phyloP scores from a whole-genome alignment of 352 stramenopile species.

The Phytophthora uliginosa region DNA sequence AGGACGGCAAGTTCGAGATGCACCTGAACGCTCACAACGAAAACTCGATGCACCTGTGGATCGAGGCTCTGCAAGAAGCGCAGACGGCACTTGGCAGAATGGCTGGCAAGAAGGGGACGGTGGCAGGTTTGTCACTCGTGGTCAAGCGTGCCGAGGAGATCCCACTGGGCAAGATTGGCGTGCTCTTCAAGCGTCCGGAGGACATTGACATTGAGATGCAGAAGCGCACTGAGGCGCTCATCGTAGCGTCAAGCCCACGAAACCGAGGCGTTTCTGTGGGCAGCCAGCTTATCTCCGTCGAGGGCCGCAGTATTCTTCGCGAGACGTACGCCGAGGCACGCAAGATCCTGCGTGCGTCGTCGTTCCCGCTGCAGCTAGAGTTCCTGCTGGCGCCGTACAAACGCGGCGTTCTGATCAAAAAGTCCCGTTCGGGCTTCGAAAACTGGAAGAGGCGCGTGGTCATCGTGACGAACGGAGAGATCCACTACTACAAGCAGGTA shows the following conservation, averaged over 20 bases:
- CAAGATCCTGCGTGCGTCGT: constrained; percentile 56
- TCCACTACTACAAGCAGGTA: constrained; percentile 88
- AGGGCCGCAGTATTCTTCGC: constrained; percentile 68
- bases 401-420: constrained; percentile 83
- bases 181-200: constrained; percentile 66
- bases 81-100: constrained; percentile 66
- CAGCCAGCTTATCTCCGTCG: constrained; percentile 80
- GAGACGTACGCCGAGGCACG: constrained; percentile 69
- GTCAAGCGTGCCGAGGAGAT: constrained; percentile 86
- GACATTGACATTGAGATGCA: constrained; percentile 83
- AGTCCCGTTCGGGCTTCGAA: constrained; percentile 87
- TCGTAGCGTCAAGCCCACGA: constrained; percentile 67
- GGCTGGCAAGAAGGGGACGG: constrained; percentile 58
- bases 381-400: constrained; percentile 90
- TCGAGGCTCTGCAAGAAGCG: constrained; percentile 85
- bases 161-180: constrained; percentile 68
- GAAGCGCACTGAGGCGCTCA: constrained; percentile 76
- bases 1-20: constrained; percentile 87
- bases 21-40: constrained; percentile 88
- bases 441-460: constrained; percentile 90
- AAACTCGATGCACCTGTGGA: constrained; percentile 88
- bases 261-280: constrained; percentile 64
- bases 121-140: constrained; percentile 73
- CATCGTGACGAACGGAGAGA: constrained; percentile 82
- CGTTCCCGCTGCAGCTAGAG: constrained; percentile 75